Base-by-base conservation (phyloP, 768 basidiomycete genomes). In the Russula abietina region DNA sequence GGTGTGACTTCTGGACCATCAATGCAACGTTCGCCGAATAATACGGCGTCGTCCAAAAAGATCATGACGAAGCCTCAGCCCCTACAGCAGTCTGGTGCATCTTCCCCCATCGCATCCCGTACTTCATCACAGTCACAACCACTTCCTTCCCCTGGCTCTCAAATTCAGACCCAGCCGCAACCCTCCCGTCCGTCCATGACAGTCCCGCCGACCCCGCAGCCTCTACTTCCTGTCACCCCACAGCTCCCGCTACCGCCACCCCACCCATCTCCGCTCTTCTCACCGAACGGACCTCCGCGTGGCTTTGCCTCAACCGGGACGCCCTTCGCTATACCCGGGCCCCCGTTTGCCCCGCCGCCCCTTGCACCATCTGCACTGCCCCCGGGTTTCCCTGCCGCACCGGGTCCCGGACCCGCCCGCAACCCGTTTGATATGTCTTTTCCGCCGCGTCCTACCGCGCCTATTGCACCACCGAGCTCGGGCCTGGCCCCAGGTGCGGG, bases 1-100 rank as follows among this genome's bases (percentile, higher is more conserved):
- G 74, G 79, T 10, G 67, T 73, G 24, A 72, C 79, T 11, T 78
- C 81, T n/a, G 76, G 77, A 28, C 79, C 82, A 24, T 73, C 78
- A 50, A 79, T 76, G 64, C 80, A 78, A 39, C 77, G 78, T 33
- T 78, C 78, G 10, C 78, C 77, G 41, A 77, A 75, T 43, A 81
- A 79, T 65, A 77, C 79, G 24, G 71, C 74, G 17, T 70, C 79
- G 51, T 73, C 77, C 48, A 89, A 88, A 81, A 89, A 88, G 78
- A 81, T 80, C 60, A 75, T 79, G 69, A 81, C 75, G 70, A 88
- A 86, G 72, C 71, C 75, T 17, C 57, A 71, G 36, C 30, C 48
- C 30, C 17, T 48, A 12, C 59, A 60, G 17, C 56, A 72, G 22
- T 59, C 71, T 11, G 55, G 63, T 26, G 26, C 59, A 14, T 57